phyloP scores from a whole-genome alignment of 352 stramenopile genomes.

The Globisporangium apiculatum region DNA sequence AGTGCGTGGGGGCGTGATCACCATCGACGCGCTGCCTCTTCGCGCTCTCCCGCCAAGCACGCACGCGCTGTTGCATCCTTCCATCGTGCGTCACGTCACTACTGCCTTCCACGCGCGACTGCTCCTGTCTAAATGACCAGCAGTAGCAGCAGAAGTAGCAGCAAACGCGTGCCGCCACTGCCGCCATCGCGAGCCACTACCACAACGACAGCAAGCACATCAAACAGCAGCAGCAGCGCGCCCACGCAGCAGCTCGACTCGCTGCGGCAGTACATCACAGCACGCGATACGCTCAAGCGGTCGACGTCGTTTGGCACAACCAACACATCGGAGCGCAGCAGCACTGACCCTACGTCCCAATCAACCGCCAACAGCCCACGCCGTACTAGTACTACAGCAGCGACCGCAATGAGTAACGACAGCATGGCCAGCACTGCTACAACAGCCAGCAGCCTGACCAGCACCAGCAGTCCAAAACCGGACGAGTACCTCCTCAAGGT shows the following conservation, averaged over 20 bases:
- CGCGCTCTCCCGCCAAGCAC: not conserved
- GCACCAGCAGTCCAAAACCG: conserved; percentile 7
- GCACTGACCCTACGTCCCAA: conserved; percentile 13
- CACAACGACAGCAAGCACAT: not conserved
- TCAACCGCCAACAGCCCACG: conserved; percentile 47
- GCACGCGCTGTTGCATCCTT: not conserved
- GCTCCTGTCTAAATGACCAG: not conserved
- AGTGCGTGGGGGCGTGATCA: too few species aligned
- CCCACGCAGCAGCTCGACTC: conserved; percentile 18
- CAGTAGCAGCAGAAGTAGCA: not conserved
- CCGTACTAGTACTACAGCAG: conserved; percentile 15
- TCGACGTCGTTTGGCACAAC: conserved; percentile 10
- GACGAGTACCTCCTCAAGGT: conserved; percentile 77
- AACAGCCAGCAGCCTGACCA: conserved; percentile 9
- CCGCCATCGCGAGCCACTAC: not conserved
- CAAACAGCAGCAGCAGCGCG: not conserved
- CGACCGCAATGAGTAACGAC: not conserved
- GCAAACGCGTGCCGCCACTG: not conserved
- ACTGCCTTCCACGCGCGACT: not conserved
- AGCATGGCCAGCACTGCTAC: not conserved
- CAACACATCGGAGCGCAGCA: conserved; percentile 14
- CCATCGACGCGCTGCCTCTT: too few species aligned
- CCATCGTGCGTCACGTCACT: not conserved
- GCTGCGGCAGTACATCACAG: conserved; percentile 51
- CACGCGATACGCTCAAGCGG: conserved; percentile 12